Evolutionary conservation across 352 stramenopile species (phyloP).

Genomic region (Aphanomyces invadans): DNA sequence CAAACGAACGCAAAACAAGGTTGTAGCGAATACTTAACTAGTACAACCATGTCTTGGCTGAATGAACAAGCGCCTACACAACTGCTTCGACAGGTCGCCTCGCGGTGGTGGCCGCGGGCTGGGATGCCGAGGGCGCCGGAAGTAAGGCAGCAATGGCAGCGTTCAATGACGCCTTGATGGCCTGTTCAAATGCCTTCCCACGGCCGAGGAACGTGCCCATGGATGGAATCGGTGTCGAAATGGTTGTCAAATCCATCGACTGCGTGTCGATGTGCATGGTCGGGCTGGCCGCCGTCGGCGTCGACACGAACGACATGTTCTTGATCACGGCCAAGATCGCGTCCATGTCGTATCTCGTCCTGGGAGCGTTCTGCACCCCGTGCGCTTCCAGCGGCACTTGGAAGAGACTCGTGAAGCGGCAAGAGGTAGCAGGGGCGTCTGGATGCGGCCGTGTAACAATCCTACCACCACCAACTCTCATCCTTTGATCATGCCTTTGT

Average conservation of each 20-base stretch:
- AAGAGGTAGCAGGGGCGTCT: not conserved
- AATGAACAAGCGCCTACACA: too few species aligned
- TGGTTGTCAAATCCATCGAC: not conserved
- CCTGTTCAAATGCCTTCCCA: not conserved
- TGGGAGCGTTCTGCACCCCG: not conserved
- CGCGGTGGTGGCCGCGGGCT: too few species aligned
- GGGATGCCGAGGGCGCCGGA: too few species aligned
- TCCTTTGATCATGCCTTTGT: not conserved
- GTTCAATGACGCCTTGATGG: slow-evolving; percentile 7
- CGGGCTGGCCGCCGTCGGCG: not conserved
- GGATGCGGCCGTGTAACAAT: not conserved
- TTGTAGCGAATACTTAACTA: too few species aligned
- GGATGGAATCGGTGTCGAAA: not conserved
- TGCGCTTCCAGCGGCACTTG: slow-evolving; percentile 1
- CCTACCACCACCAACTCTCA: not conserved
- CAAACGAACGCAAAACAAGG: too few species aligned
- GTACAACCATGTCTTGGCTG: too few species aligned
- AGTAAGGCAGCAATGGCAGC: not conserved
- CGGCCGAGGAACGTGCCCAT: slow-evolving; percentile 5
- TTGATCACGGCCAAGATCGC: not conserved
- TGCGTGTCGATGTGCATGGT: not conserved
- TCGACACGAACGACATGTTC: slow-evolving; percentile 6
- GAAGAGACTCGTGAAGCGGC: slow-evolving; percentile 5
- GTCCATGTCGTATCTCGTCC: not conserved
- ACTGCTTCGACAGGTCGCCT: too few species aligned